phyloP scores from a whole-genome alignment of 108 stramenopile genomes.

The Phaeodactylum tricornutum region DNA sequence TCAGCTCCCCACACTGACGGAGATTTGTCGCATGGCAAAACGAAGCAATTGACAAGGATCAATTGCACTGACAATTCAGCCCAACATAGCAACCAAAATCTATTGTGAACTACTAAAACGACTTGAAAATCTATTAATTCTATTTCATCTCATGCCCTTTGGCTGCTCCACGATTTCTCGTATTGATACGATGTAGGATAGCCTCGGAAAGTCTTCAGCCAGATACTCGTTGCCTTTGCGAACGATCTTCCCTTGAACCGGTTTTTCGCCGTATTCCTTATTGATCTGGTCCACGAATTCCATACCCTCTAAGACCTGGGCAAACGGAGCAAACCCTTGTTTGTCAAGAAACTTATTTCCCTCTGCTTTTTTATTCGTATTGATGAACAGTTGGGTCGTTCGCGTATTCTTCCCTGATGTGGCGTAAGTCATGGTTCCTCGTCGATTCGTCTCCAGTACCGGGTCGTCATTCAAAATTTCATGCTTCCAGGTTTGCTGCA shows the following conservation, averaged over 20 bases:
- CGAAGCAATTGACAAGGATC: too few relatives aligned
- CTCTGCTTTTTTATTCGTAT: slow-evolving; percentile 24
- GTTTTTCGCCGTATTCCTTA: slow-evolving; percentile 20
- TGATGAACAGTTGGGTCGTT: slow-evolving; percentile 86
- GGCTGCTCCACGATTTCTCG: background rate
- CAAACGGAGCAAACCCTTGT: slow-evolving; percentile 82
- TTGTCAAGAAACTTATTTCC: slow-evolving; percentile 72
- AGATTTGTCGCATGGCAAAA: too few relatives aligned
- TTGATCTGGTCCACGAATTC: slow-evolving; percentile 19
- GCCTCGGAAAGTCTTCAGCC: slow-evolving; percentile 23
- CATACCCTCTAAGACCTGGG: slow-evolving; percentile 46
- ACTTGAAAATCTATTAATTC: too few relatives aligned
- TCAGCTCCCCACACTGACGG: too few relatives aligned
- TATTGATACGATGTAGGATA: slow-evolving; percentile 12
- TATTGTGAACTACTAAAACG: too few relatives aligned
- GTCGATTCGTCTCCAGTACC: slow-evolving; percentile 53
- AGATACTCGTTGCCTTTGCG: slow-evolving; percentile 26
- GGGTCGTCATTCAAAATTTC: slow-evolving; percentile 66
- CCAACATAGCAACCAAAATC: too few relatives aligned
- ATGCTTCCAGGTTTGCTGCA: slow-evolving; percentile 28
- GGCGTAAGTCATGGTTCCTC: slow-evolving; percentile 79
- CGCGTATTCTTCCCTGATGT: slow-evolving; percentile 75
- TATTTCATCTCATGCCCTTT: too few relatives aligned
- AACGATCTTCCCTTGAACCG: slow-evolving; percentile 26
- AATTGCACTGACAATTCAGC: too few relatives aligned